phyloP scores from a whole-genome alignment of 805 yeast genomes.

The Metschnikowia kunwiensis region DNA sequence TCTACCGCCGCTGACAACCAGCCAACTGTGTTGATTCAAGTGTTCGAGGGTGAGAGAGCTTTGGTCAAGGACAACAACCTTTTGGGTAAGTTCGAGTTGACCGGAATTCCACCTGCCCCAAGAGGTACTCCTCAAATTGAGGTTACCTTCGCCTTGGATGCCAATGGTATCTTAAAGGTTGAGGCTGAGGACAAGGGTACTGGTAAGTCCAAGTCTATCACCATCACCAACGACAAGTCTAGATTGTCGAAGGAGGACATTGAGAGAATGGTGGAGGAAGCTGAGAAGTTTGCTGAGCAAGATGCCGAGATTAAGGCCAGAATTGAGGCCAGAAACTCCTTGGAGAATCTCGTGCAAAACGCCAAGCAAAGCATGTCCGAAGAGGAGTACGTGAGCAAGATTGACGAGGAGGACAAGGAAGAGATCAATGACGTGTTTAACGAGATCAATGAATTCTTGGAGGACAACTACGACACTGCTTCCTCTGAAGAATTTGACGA shows the following conservation, averaged over 20 bases:
- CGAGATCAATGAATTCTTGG: slow-evolving; percentile 81
- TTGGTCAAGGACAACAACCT: slow-evolving; percentile 23
- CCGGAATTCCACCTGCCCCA: slow-evolving; percentile 25
- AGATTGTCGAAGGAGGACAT: slow-evolving; percentile 23
- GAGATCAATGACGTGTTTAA: slow-evolving; percentile 79
- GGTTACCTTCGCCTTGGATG: slow-evolving; percentile 23
- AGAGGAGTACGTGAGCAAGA: slow-evolving; percentile 42
- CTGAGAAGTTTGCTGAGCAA: slow-evolving; percentile 22
- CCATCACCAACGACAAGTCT: slow-evolving; percentile 20
- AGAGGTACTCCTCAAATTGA: slow-evolving; percentile 24
- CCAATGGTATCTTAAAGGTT: slow-evolving; percentile 23
- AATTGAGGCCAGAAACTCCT: slow-evolving; percentile 21
- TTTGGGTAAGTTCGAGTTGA: slow-evolving; percentile 23
- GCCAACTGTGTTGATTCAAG: slow-evolving; percentile 23
- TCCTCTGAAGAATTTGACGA: slow-evolving; percentile 91
- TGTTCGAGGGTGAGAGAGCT: slow-evolving; percentile 24
- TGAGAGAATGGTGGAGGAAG: slow-evolving; percentile 23
- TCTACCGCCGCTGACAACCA: slow-evolving; percentile 24
- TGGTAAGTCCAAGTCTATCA: slow-evolving; percentile 21
- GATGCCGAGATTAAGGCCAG: slow-evolving; percentile 21
- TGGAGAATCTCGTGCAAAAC: slow-evolving; percentile 19
- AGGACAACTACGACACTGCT: slow-evolving; percentile 76
- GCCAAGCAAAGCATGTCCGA: slow-evolving; percentile 16
- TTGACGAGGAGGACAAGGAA: slow-evolving; percentile 90
- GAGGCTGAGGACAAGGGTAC: slow-evolving; percentile 23